phyloP scores from a whole-genome alignment of 768 basidiomycete genomes.

The Lentinula sp. region DNA sequence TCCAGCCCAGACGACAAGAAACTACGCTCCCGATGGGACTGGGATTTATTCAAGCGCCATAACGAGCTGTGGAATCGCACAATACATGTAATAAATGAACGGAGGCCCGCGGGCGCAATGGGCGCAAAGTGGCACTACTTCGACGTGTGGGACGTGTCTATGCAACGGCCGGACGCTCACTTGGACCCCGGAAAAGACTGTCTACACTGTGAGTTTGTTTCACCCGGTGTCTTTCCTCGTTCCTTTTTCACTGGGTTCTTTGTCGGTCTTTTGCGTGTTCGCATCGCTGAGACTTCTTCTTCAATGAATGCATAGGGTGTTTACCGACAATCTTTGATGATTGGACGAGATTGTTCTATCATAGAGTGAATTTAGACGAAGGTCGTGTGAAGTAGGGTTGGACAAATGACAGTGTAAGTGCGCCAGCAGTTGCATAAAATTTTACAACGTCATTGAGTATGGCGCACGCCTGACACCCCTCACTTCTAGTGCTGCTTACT shows the following conservation, averaged over 20 bases:
- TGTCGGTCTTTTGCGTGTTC: not conserved
- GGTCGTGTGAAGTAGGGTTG: not conserved
- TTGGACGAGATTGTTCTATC: constrained; percentile 19
- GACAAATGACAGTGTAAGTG: not conserved
- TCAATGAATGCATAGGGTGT: constrained; percentile 13
- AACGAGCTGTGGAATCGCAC: constrained; percentile 11
- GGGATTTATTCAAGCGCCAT: constrained; percentile 20
- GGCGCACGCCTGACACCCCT: not conserved
- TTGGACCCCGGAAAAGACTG: constrained; percentile 21
- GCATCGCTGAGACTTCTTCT: not conserved
- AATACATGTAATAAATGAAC: constrained; percentile 11
- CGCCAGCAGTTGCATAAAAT: too few species aligned
- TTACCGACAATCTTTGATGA: constrained; percentile 18
- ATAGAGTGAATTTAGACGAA: constrained; percentile 7
- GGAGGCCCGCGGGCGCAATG: not conserved
- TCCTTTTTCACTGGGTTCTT: not conserved
- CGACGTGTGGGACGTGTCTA: constrained; percentile 19
- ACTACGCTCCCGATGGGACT: constrained; percentile 19
- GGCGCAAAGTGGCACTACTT: constrained; percentile 20
- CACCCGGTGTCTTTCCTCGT: not conserved
- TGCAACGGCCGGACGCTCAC: constrained; percentile 23
- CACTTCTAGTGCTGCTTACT: not conserved
- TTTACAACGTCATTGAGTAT: not conserved
- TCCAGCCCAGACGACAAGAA: constrained; percentile 12
- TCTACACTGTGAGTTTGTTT: constrained; percentile 20